These are phyloP conservation scores for Diatrype stigma DNA, from an alignment of 2,329 filamentous ascomycete genomes.

Conservation along the genomic window DNA sequence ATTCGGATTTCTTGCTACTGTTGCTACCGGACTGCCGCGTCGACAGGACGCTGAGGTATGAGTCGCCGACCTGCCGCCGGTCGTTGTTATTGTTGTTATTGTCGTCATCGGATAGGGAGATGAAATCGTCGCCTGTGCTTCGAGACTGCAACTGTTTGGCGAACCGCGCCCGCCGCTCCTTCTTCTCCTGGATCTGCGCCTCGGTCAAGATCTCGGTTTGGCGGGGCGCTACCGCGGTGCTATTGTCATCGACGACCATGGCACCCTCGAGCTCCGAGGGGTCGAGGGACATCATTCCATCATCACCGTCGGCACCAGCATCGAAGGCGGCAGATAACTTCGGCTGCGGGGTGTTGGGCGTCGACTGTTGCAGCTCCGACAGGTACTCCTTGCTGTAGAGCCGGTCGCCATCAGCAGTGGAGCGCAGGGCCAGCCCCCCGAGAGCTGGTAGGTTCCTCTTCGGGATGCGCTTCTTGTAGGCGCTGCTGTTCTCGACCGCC, in stretches of 20 bases:
- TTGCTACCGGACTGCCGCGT: no score
- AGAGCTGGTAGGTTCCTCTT: slow-evolving; percentile 38
- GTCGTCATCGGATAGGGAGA: slow-evolving; percentile 50
- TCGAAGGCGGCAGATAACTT: slow-evolving; percentile 12
- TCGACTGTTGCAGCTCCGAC: slow-evolving; percentile 79
- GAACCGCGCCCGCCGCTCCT: slow-evolving; percentile 77
- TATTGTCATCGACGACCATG: slow-evolving; percentile 54
- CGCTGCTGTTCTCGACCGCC: slow-evolving; percentile 63
- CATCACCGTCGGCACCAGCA: slow-evolving; percentile 40
- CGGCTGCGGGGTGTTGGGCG: slow-evolving; percentile 70
- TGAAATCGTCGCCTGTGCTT: slow-evolving; percentile 57
- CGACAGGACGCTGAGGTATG: slow-evolving; percentile 25
- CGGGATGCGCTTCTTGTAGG: slow-evolving; percentile 52
- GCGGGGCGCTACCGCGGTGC: slow-evolving; percentile 25
- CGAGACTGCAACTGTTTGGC: slow-evolving; percentile 54
- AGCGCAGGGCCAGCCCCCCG: slow-evolving; percentile 52
- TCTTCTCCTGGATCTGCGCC: slow-evolving; percentile 84
- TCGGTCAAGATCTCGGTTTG: slow-evolving; percentile 66
- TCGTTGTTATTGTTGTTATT: slow-evolving; percentile 14
- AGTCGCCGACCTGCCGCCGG: slow-evolving; percentile 22
- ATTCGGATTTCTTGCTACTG: slow-evolving; percentile 47
- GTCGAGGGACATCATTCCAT: slow-evolving; percentile 54
- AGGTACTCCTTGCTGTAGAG: slow-evolving; percentile 85
- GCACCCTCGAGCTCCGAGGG: slow-evolving; percentile 59
- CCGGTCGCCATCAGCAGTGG: slow-evolving; percentile 60